Evolutionary conservation across 2,329 filamentous ascomycete species (phyloP).

Genomic region (Lizonia empirigonia): DNA sequence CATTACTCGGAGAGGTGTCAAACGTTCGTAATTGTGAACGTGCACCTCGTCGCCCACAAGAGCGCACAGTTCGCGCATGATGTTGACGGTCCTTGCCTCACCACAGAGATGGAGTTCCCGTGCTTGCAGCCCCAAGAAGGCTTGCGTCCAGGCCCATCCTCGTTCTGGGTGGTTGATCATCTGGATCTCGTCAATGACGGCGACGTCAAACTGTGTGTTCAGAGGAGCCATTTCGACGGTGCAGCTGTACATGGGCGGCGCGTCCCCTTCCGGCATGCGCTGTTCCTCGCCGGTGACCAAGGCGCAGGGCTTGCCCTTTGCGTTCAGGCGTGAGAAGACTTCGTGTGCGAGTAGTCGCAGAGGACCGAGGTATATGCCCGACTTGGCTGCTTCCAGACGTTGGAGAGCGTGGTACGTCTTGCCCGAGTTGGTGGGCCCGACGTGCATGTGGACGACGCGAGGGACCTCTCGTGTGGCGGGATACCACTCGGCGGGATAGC

Average conservation of each 20-base stretch:
- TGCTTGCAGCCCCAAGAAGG: conserved; percentile 83
- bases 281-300: conserved; percentile 92
- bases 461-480: conserved; percentile 80
- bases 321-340: conserved; percentile 84
- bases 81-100: conserved; percentile 78
- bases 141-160: conserved; percentile 94
- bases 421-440: conserved; percentile 96
- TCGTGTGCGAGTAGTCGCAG: conserved; percentile 89
- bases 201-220: conserved; percentile 74
- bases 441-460: conserved; percentile 86
- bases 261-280: conserved; percentile 63
- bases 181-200: conserved; percentile 97
- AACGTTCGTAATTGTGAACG: conserved; percentile 80
- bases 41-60: conserved; percentile 81
- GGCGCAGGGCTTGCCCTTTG: conserved; percentile 76
- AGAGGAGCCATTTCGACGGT: conserved; percentile 89
- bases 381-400: conserved; percentile 74
- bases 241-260: conserved; percentile 71
- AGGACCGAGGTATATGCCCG: conserved; percentile 88
- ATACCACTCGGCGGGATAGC: conserved; percentile 93
- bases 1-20: conserved; percentile 77
- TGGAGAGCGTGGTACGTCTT: conserved; percentile 96
- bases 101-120: conserved; percentile 93
- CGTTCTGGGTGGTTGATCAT: conserved; percentile 84
- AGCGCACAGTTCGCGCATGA: conserved; percentile 78